These are phyloP conservation scores for Bipolaris victoriae DNA, from an alignment of 2,329 filamentous ascomycete genomes.

Conservation along the genomic window DNA sequence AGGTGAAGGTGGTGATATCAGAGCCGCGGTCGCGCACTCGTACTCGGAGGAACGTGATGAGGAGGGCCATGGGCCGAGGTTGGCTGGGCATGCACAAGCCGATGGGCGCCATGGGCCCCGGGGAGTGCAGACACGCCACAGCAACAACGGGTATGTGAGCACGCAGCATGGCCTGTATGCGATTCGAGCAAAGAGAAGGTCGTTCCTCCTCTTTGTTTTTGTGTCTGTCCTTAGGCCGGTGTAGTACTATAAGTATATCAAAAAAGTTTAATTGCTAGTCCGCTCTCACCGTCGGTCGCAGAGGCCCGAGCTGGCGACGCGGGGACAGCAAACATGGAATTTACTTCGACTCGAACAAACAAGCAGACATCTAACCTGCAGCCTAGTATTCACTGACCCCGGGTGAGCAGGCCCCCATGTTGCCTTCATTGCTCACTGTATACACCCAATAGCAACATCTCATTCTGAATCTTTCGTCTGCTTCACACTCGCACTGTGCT, in stretches of 20 bases:
- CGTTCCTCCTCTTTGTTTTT: too few species aligned
- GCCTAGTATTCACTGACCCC: constrained; percentile 24
- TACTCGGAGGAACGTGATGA: constrained; percentile 23
- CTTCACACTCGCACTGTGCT: not conserved
- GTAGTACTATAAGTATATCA: too few species aligned
- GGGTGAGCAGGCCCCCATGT: constrained; percentile 37
- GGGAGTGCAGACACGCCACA: not conserved
- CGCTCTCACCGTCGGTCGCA: constrained; percentile 13
- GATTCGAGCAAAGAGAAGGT: too few species aligned
- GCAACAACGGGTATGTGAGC: not conserved
- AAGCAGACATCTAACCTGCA: constrained; percentile 21
- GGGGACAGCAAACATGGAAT: constrained; percentile 26
- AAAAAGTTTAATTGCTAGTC: too few species aligned
- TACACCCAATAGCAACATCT: not conserved
- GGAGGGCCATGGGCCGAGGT: constrained; percentile 39
- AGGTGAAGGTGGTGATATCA: constrained; percentile 2
- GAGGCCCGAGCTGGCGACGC: constrained; percentile 26
- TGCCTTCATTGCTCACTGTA: not conserved
- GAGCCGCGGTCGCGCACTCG: not conserved
- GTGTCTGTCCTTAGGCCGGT: too few species aligned
- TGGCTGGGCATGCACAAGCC: constrained; percentile 13
- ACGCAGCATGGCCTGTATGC: not conserved
- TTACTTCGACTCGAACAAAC: constrained; percentile 7
- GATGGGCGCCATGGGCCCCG: not conserved
- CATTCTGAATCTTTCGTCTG: not conserved